phyloP scores from a whole-genome alignment of 176 grass and related monocot species.

The Cocos nucifera region DNA sequence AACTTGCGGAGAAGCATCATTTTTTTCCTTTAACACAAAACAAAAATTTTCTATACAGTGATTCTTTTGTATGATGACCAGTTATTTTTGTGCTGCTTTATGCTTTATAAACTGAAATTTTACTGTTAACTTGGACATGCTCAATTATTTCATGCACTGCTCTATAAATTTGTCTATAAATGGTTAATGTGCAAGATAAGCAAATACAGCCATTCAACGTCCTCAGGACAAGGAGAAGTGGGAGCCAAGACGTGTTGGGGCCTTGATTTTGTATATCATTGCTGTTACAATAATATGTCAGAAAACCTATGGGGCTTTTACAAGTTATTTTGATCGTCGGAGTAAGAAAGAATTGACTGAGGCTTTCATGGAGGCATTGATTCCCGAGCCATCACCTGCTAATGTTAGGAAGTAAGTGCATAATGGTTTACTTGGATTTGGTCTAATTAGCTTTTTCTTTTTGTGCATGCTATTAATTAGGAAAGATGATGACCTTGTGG shows the following conservation, averaged over 20 bases:
- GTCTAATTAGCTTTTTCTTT: background rate
- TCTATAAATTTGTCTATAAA: no score
- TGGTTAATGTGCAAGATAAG: no score
- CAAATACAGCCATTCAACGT: background rate
- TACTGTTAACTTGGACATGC: no score
- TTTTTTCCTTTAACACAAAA: no score
- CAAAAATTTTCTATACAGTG: no score
- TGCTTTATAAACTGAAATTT: no score
- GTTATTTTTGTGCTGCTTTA: no score
- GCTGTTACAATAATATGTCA: slow-evolving; percentile 8
- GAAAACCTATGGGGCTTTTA: slow-evolving; percentile 11
- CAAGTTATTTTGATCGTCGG: slow-evolving; percentile 1
- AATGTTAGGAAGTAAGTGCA: slow-evolving; percentile 28
- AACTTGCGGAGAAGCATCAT: no score
- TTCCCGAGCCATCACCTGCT: slow-evolving; percentile 29
- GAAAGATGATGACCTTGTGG: no score
- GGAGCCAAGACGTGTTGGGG: slow-evolving; percentile 26
- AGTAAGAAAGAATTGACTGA: slow-evolving; percentile 29
- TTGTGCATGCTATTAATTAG: background rate
- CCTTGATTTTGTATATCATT: slow-evolving; percentile 17
- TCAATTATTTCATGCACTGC: no score
- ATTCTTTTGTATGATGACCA: no score
- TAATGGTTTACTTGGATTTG: background rate
- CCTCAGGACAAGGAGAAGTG: slow-evolving; percentile 19
- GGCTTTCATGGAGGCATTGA: slow-evolving; percentile 32